Evolutionary conservation across 257 asterid genomes (phyloP).

Genomic region (Solanum pennellii): DNA sequence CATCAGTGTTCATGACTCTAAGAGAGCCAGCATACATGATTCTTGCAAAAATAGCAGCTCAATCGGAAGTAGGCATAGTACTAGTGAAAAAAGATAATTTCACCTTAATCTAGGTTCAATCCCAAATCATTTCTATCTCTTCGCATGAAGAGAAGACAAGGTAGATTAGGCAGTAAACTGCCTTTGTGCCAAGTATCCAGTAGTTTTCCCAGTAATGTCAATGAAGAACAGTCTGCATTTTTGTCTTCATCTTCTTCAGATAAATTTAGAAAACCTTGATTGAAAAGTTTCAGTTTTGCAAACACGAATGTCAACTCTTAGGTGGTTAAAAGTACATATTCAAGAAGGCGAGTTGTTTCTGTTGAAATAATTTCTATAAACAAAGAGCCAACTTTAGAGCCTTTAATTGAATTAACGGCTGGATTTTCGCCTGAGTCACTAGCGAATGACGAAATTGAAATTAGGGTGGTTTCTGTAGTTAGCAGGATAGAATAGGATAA

Average conservation of each 20-base stretch:
- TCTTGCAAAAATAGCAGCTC: too few species aligned
- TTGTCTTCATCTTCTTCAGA: neutral
- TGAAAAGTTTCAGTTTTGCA: constrained; percentile 9
- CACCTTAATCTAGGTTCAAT: constrained; percentile 4
- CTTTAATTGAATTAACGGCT: too few species aligned
- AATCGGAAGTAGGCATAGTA: too few species aligned
- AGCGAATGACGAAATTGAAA: neutral
- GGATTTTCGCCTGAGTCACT: neutral
- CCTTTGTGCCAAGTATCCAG: constrained; percentile 31
- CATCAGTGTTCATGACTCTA: too few species aligned
- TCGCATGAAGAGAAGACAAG: constrained; percentile 53
- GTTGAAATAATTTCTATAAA: constrained; percentile 81
- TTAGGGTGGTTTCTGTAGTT: neutral
- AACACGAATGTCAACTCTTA: neutral
- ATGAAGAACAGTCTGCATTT: neutral
- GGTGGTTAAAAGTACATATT: neutral
- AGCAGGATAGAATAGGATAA: too few species aligned
- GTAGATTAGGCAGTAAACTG: constrained; percentile 44
- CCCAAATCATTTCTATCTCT: constrained; percentile 10
- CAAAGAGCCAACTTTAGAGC: constrained; percentile 31
- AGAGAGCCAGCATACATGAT: too few species aligned
- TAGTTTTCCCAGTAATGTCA: constrained; percentile 9
- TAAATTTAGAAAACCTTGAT: neutral
- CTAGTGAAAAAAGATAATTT: constrained; percentile 8
- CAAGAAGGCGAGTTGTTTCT: constrained; percentile 17